These are phyloP conservation scores for Poteriospumella lacustris DNA, from an alignment of 108 stramenopile species.

Conservation along the genomic window DNA sequence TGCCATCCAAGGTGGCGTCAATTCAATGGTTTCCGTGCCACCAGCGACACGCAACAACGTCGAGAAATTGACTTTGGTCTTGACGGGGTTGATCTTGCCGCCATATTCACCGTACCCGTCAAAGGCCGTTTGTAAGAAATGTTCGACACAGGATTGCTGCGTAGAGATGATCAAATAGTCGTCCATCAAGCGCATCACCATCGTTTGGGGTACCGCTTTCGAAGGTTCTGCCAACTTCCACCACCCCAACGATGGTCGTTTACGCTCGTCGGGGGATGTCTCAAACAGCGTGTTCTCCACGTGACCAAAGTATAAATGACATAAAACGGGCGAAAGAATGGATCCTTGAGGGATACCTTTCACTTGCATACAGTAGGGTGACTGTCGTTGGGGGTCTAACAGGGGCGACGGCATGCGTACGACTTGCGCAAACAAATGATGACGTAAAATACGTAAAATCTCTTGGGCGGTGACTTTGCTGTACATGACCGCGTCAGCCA, in stretches of 20 bases:
- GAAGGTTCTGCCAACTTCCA: slow-evolving; percentile 21
- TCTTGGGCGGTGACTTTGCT: background rate
- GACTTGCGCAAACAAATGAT: background rate
- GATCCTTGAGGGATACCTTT: slow-evolving; percentile 67
- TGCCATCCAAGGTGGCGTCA: background rate
- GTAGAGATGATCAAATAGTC: slow-evolving; percentile 73
- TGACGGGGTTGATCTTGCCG: background rate
- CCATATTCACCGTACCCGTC: background rate
- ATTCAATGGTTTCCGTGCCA: background rate
- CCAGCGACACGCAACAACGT: background rate
- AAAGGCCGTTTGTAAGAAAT: slow-evolving; percentile 52
- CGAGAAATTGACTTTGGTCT: background rate
- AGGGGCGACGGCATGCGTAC: background rate
- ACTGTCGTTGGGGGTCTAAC: background rate
- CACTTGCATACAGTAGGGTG: slow-evolving; percentile 41
- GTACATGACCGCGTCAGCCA: background rate
- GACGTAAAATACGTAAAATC: background rate
- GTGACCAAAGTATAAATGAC: slow-evolving; percentile 81
- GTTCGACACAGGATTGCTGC: slow-evolving; percentile 30
- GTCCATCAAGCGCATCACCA: slow-evolving; percentile 68
- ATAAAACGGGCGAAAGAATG: slow-evolving; percentile 72
- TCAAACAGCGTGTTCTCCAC: slow-evolving; percentile 63
- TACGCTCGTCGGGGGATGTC: slow-evolving; percentile 39
- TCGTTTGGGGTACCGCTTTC: slow-evolving; percentile 29
- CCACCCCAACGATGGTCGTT: background rate